Percentiles rank a stretch among this genome's conserved stretches.
phyloP scores from a whole-genome alignment of 805 yeast genomes.

The Zygoascus biomembranicola region DNA sequence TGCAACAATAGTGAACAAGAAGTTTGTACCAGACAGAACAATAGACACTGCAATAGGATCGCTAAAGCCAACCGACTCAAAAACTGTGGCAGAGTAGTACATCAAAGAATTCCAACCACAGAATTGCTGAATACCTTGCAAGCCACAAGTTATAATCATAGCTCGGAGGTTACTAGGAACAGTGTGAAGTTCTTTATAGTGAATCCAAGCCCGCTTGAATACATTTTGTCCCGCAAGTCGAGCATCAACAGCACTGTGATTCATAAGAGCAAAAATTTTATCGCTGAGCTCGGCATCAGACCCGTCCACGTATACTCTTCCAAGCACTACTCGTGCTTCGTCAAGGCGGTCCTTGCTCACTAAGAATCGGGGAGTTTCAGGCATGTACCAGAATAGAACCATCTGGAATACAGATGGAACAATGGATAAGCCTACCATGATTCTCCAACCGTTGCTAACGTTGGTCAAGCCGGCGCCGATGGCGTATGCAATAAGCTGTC shows the following conservation, averaged over 20 bases:
- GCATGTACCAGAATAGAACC: slow-evolving; percentile 67
- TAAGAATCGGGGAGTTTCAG: slow-evolving; percentile 91
- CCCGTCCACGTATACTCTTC: slow-evolving; percentile 54
- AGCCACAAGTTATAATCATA: slow-evolving; percentile 77
- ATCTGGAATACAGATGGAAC: slow-evolving; percentile 78
- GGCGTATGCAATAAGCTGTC: slow-evolving; percentile 89
- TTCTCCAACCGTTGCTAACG: slow-evolving; percentile 83
- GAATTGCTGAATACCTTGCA: slow-evolving; percentile 94
- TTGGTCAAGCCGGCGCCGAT: slow-evolving; percentile 66
- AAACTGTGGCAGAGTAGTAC: slow-evolving; percentile 91
- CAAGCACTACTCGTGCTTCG: slow-evolving; percentile 60
- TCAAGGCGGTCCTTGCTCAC: slow-evolving; percentile 59
- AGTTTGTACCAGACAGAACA: slow-evolving; percentile 82
- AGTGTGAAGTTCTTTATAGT: slow-evolving; percentile 23
- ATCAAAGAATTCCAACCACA: slow-evolving; percentile 94
- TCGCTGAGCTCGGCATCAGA: slow-evolving; percentile 55
- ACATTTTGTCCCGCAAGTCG: slow-evolving; percentile 31
- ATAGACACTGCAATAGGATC: slow-evolving; percentile 89
- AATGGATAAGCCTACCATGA: slow-evolving; percentile 79
- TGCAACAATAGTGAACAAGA: slow-evolving; percentile 77
- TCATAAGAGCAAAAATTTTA: slow-evolving; percentile 54
- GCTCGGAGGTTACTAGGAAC: slow-evolving; percentile 46
- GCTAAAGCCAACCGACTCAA: slow-evolving; percentile 79
- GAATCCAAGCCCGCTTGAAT: background rate
- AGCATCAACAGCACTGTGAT: slow-evolving; percentile 60